Percentiles rank a stretch among this genome's conserved stretches.
These are phyloP conservation scores for Primulina tabacum DNA, from an alignment of 257 asterid species.

Conservation along the genomic window DNA sequence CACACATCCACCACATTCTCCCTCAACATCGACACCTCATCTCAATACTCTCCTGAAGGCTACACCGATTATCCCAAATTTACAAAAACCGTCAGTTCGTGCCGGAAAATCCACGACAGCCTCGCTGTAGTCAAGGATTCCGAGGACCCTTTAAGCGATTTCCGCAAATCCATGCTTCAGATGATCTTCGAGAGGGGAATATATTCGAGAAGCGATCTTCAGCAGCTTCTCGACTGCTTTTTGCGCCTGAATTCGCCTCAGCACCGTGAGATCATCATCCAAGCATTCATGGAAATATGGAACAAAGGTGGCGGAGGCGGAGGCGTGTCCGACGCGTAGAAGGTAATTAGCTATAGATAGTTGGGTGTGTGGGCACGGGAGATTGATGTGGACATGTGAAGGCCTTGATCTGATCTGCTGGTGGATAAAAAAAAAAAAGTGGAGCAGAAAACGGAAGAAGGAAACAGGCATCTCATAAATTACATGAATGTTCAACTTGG, in stretches of 20 bases:
- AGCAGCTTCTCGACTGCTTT: conserved; percentile 64
- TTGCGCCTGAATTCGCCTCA: conserved; percentile 51
- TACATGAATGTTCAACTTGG: too few relatives aligned
- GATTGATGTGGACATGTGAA: conserved; percentile 36
- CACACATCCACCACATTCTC: conserved; percentile 35
- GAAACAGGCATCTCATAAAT: not conserved
- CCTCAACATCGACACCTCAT: conserved; percentile 24
- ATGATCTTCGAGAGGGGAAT: conserved; percentile 66
- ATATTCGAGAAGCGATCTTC: conserved; percentile 43
- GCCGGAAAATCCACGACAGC: conserved; percentile 43
- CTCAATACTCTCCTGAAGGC: conserved; percentile 21
- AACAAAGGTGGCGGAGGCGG: conserved; percentile 28
- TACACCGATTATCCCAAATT: not conserved
- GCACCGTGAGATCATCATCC: conserved; percentile 55
- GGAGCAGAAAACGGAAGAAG: not conserved
- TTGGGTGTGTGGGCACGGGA: not conserved
- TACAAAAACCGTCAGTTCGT: conserved; percentile 9
- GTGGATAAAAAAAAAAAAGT: not conserved
- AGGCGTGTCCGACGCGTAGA: conserved; percentile 4
- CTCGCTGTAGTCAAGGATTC: conserved; percentile 66
- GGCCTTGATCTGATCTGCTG: conserved; percentile 2
- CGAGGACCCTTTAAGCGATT: conserved; percentile 67
- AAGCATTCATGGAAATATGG: conserved; percentile 65
- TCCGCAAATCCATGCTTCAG: conserved; percentile 69
- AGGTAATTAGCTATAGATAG: not conserved